A percentile compares a stretch with the other conserved stretches of the same genome.
These are phyloP conservation scores for Fraxinus excelsior DNA, from an alignment of 257 asterid genomes.

Conservation along the genomic window DNA sequence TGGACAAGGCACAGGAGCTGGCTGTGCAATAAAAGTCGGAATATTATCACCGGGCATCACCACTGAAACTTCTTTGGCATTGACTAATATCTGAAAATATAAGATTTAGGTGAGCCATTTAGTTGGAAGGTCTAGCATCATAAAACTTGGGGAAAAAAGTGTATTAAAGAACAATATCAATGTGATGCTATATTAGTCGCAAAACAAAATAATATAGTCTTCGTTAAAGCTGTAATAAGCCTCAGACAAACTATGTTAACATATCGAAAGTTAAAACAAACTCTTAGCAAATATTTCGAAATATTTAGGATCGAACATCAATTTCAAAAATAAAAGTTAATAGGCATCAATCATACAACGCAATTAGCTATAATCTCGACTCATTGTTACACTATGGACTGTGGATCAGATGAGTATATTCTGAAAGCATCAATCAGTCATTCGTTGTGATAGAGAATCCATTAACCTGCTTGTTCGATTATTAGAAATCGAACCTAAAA, in stretches of 20 bases:
- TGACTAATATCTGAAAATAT: slow-evolving; percentile 44
- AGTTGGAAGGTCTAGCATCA: neutral
- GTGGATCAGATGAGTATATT: neutral
- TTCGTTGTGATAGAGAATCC: too few relatives aligned
- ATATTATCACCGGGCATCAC: slow-evolving; percentile 81
- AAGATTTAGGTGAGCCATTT: neutral
- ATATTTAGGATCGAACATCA: neutral
- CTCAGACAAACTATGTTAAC: too few relatives aligned
- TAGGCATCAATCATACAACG: neutral
- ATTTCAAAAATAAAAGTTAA: neutral
- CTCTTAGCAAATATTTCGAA: too few relatives aligned
- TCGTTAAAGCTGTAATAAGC: neutral
- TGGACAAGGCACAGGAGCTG: slow-evolving; percentile 84
- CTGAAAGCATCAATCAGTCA: neutral
- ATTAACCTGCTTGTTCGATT: too few relatives aligned
- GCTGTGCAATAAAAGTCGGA: slow-evolving; percentile 84
- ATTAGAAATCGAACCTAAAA: too few relatives aligned
- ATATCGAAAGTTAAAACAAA: neutral
- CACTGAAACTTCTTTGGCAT: slow-evolving; percentile 80
- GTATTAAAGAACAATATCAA: neutral
- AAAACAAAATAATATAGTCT: neutral
- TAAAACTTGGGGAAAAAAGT: too few relatives aligned
- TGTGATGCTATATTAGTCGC: neutral
- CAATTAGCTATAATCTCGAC: neutral
- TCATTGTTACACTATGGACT: neutral